Evolutionary conservation across 1,284 basidiomycete species (phyloP), one percentile per base, ranked within the genome.

Genomic region (Malassezia sp.): DNA sequence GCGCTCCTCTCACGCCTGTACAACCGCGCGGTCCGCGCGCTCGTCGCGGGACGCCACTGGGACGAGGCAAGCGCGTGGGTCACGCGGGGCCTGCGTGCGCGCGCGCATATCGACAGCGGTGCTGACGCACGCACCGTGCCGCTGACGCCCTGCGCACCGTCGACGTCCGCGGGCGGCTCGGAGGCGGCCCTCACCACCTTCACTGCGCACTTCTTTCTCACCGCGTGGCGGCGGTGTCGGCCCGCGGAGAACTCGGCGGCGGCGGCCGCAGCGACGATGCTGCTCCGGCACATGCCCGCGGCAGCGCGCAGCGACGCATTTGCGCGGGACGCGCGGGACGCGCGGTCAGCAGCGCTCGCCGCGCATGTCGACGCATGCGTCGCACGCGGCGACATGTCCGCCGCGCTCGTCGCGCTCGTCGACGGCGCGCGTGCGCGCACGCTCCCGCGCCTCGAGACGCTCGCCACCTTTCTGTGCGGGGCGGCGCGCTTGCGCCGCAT

Each of bases 381-480:
- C 26, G 14, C 18, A n/a, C 9, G 40, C 33, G 9, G 15, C 22
- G 41, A 49, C 26, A 18, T 43, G 20, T 20, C 30, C 17, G 31
- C 22, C 17, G 42, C 42, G 41, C 46, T 40, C 26, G 18, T 17
- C 14, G 29, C 43, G 30, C 34, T 44, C 18, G 28, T 45, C 9
- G 28, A 27, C 29, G 35, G 18, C 5, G 8, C 17, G 20, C 12
- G 18, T n/a, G 38, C 32, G 4, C 24, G 17, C 15, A 12, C 27
- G 14, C 12, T 42, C 23, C 48, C 48, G 27, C 21, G 37, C 23
- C 17, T 45, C 21, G 42, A 45, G 31, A 23, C 22, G 10, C 33
- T 50, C 11, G 31, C 48, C 2, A 24, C 27, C 7, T 34, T 50
- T n/a, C 42, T 50, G 8, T 35, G 15, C 20, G 26, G n/a, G 17